These are phyloP conservation scores for Chamaenerion angustifolium DNA, from an alignment of 345 rosid genomes.

Conservation along the genomic window DNA sequence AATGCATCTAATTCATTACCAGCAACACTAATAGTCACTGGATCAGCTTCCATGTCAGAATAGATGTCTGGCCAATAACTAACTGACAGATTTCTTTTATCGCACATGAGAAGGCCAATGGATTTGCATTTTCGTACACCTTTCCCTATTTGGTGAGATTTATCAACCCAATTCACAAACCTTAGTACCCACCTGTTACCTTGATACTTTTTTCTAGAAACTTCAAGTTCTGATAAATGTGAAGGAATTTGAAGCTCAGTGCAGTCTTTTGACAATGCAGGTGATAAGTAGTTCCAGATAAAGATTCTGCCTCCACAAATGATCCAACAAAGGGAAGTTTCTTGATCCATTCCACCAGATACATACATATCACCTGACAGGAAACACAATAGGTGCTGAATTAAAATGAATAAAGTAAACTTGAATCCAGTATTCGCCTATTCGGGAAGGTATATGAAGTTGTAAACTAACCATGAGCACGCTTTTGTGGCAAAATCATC, in stretches of 20 bases:
- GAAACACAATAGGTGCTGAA: slow-evolving; percentile 7
- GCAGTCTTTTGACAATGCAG: slow-evolving; percentile 36
- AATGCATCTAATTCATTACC: slow-evolving; percentile 26
- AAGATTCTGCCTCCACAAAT: slow-evolving; percentile 48
- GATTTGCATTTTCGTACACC: slow-evolving; percentile 21
- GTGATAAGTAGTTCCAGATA: slow-evolving; percentile 59
- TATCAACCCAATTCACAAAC: slow-evolving; percentile 54
- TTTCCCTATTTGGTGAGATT: slow-evolving; percentile 18
- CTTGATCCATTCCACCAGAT: slow-evolving; percentile 77
- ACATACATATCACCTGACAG: slow-evolving; percentile 31
- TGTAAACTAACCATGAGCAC: slow-evolving; percentile 38
- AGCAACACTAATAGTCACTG: slow-evolving; percentile 25
- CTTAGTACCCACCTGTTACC: slow-evolving; percentile 48
- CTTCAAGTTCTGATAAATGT: slow-evolving; percentile 17
- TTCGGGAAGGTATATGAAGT: not conserved
- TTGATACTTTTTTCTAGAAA: slow-evolving; percentile 15
- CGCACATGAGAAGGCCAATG: slow-evolving; percentile 51
- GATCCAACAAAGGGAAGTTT: slow-evolving; percentile 69
- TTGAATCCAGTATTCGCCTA: not conserved
- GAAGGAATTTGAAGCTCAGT: slow-evolving; percentile 53
- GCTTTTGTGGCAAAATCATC: slow-evolving; percentile 27
- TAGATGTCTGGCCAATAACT: slow-evolving; percentile 67
- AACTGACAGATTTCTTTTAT: slow-evolving; percentile 43
- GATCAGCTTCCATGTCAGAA: slow-evolving; percentile 25
- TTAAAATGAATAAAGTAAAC: not conserved